Evolutionary conservation across 2,329 filamentous ascomycete genomes (phyloP).

Genomic region (Colletotrichum noveboracense): DNA sequence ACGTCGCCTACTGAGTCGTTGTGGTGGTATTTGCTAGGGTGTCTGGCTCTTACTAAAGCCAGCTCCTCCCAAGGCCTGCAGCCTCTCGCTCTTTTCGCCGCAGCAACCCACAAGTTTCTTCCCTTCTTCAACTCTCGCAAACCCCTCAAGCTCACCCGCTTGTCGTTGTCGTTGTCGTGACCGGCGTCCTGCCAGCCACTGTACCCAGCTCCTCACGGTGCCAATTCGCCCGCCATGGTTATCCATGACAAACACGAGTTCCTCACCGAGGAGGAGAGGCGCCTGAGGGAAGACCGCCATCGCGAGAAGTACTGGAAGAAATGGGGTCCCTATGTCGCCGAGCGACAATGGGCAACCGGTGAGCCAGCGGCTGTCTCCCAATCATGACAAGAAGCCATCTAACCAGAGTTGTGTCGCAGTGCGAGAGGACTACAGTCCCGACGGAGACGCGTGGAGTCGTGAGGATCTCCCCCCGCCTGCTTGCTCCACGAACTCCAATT

Average conservation of each 20-base stretch:
- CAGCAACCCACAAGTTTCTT: constrained; percentile 14
- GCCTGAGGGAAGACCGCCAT: constrained; percentile 84
- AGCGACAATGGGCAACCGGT: constrained; percentile 96
- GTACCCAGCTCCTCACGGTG: neutral
- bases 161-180: constrained; percentile 1
- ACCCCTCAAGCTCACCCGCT: neutral
- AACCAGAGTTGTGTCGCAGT: constrained; percentile 52
- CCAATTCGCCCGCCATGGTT: constrained; percentile 67
- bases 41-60: constrained; percentile 19
- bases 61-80: constrained; percentile 9
- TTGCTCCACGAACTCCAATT: constrained; percentile 14
- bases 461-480: constrained; percentile 45
- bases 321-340: constrained; percentile 94
- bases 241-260: constrained; percentile 88
- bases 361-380: constrained; percentile 34
- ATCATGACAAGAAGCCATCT: neutral
- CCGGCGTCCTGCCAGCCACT: neutral
- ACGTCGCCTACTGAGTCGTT: constrained; percentile 15
- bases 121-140: neutral
- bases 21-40: constrained; percentile 16
- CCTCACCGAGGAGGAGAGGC: constrained; percentile 87
- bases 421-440: constrained; percentile 87
- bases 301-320: constrained; percentile 95
- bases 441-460: constrained; percentile 97
- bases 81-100: neutral